A percentile compares a stretch with the other conserved stretches of the same genome.
Conservation (phyloP, 2,329 filamentous ascomycete genomes). For the Pseudogymnoascus sp. region DNA sequence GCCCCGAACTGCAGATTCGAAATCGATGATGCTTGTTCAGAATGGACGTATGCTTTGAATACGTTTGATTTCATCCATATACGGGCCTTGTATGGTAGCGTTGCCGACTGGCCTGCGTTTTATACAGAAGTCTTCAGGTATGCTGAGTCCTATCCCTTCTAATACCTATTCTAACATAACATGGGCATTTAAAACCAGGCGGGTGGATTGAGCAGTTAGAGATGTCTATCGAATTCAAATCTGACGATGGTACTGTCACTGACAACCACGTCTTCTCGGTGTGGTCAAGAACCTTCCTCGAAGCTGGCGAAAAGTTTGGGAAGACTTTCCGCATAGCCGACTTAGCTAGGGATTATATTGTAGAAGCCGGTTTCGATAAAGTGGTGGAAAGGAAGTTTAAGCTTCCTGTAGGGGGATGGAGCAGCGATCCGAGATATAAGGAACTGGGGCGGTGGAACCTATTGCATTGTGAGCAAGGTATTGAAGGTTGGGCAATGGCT, state of each 20-base stretch:
- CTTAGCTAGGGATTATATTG: constrained; percentile 22
- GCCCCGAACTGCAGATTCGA: constrained; percentile 39
- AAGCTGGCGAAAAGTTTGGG: constrained; percentile 29
- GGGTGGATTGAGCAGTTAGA: constrained; percentile 13
- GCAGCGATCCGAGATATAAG: neutral
- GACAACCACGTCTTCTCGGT: neutral
- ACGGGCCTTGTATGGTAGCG: too few species aligned
- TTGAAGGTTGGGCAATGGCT: constrained; percentile 5
- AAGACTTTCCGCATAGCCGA: neutral
- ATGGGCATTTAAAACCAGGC: constrained; percentile 12
- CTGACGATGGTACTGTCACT: neutral
- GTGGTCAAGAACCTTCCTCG: constrained; percentile 27
- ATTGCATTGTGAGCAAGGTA: neutral
- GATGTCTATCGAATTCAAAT: neutral
- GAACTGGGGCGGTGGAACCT: neutral
- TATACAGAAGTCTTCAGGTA: constrained; percentile 33
- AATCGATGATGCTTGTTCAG: too few species aligned
- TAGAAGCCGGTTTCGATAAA: neutral
- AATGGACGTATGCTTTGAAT: too few species aligned
- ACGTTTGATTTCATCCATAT: too few species aligned
- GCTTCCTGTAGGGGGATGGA: neutral
- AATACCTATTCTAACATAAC: constrained; percentile 14
- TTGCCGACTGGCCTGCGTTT: neutral
- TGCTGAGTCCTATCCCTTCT: constrained; percentile 19
- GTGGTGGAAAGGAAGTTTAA: neutral